A percentile compares a stretch with the other conserved stretches of the same genome.
phyloP scores from a whole-genome alignment of 805 yeast species.

The Teunomyces atbi region DNA sequence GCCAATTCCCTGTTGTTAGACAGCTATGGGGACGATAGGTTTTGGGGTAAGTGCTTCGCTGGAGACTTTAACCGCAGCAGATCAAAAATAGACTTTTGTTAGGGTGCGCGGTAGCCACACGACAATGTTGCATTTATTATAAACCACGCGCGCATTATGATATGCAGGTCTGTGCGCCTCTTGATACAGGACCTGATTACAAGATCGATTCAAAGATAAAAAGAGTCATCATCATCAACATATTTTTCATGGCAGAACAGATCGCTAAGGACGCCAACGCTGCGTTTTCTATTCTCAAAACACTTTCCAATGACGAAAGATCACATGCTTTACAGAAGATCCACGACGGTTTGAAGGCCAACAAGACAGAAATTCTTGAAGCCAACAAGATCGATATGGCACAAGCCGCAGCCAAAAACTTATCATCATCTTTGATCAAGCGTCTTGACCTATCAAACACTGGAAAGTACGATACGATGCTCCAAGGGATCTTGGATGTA shows the following conservation, averaged over 20 bases:
- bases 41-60: background rate
- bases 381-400: slow-evolving; percentile 79
- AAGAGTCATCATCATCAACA: background rate
- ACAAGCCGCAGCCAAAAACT: slow-evolving; percentile 57
- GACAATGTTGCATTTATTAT: background rate
- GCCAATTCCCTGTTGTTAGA: background rate
- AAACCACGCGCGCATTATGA: background rate
- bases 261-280: slow-evolving; percentile 78
- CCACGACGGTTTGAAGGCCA: slow-evolving; percentile 60
- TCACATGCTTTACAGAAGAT: slow-evolving; percentile 70
- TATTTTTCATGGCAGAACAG: slow-evolving; percentile 53
- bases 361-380: slow-evolving; percentile 59
- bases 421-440: slow-evolving; percentile 72
- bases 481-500: slow-evolving; percentile 91
- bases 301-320: slow-evolving; percentile 70
- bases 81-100: background rate
- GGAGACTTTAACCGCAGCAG: slow-evolving; percentile 1
- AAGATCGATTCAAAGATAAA: background rate
- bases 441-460: slow-evolving; percentile 78
- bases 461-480: slow-evolving; percentile 90
- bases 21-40: background rate
- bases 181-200: no score
- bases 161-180: background rate
- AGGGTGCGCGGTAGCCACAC: background rate
- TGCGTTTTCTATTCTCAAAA: slow-evolving; percentile 83